Conservation (phyloP, 2,329 filamentous ascomycete genomes). For the Neocucurbitaria cava region DNA sequence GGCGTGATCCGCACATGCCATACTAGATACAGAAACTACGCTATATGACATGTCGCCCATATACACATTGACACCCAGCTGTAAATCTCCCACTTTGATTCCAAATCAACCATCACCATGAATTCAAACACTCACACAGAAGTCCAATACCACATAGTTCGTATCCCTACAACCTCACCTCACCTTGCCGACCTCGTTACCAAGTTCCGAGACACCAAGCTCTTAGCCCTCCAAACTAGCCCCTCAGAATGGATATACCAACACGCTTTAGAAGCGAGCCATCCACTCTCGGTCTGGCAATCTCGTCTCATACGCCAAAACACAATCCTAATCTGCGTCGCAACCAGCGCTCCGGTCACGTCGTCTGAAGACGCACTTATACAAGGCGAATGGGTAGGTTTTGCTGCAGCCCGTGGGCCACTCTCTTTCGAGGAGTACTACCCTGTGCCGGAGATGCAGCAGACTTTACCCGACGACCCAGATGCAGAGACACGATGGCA, state of each 20-base stretch:
- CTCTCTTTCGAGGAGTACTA: constrained; percentile 22
- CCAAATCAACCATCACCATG: background rate
- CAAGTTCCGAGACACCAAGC: constrained; percentile 23
- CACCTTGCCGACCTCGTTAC: constrained; percentile 11
- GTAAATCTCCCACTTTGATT: background rate
- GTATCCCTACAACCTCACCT: constrained; percentile 15
- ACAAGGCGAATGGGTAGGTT: constrained; percentile 22
- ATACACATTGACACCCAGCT: background rate
- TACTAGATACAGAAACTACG: too few species aligned
- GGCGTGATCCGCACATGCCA: background rate
- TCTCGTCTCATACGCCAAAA: constrained; percentile 9
- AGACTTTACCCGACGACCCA: constrained; percentile 13
- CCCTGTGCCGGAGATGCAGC: constrained; percentile 13
- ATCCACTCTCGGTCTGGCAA: constrained; percentile 19
- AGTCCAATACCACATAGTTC: constrained; percentile 15
- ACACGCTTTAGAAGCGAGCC: constrained; percentile 16
- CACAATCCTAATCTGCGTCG: constrained; percentile 11
- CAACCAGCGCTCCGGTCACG: background rate
- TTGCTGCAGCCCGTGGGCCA: constrained; percentile 22
- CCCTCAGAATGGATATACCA: constrained; percentile 18
- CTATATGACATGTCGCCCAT: background rate
- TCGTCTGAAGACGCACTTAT: constrained; percentile 15
- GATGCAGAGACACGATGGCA: constrained; percentile 25
- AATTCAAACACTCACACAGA: background rate
- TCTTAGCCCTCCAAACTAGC: constrained; percentile 23